Conservation (phyloP, 164 flowering plant genomes). For the Echeveria elegans region DNA sequence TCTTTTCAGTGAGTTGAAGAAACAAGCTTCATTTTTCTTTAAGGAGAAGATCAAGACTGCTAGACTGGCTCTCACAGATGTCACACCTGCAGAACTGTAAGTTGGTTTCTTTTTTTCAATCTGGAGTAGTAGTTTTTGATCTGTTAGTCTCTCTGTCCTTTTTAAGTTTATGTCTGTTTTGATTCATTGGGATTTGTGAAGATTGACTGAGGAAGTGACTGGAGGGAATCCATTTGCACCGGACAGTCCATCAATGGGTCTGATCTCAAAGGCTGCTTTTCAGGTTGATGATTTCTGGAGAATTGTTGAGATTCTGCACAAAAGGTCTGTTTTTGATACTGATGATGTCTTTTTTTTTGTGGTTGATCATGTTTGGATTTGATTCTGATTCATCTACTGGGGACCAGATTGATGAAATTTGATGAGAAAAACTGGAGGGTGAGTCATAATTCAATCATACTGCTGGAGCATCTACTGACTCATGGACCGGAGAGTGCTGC, state of each 20-base stretch:
- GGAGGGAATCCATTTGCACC: conserved; percentile 68
- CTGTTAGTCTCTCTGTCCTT: neutral
- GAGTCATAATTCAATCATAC: conserved; percentile 57
- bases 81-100: conserved; percentile 84
- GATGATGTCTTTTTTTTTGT: neutral
- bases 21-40: conserved; percentile 85
- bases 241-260: conserved; percentile 46
- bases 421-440: conserved; percentile 69
- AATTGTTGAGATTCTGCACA: conserved; percentile 70
- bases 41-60: conserved; percentile 90
- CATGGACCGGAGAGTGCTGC: conserved; percentile 92
- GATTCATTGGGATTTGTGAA: conserved; percentile 16
- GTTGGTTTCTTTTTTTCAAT: conserved; percentile 17
- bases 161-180: neutral
- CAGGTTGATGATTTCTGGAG: conserved; percentile 89
- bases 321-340: conserved; percentile 29
- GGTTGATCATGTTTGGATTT: neutral
- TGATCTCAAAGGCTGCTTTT: conserved; percentile 79
- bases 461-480: conserved; percentile 70
- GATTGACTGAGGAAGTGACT: conserved; percentile 83
- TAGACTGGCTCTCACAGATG: conserved; percentile 77
- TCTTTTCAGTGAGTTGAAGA: conserved; percentile 61
- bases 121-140: no score
- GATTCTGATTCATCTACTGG: neutral
- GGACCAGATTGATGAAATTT: conserved; percentile 32